A percentile compares a stretch with the other conserved stretches of the same genome.
phyloP scores from a whole-genome alignment of 805 yeast genomes.

The Yarrowia keelungensis region DNA sequence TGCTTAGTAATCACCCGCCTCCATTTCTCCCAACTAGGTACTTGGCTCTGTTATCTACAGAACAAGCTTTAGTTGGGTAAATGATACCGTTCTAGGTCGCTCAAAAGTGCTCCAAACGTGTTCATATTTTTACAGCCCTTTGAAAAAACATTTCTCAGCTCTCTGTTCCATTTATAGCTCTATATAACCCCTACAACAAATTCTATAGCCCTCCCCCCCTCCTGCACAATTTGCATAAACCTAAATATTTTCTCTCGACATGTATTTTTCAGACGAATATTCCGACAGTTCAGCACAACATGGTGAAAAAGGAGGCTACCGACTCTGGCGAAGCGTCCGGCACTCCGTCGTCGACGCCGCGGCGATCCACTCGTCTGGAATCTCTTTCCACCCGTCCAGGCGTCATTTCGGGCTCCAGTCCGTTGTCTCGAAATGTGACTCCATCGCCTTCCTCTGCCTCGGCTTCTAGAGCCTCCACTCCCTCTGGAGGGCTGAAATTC shows the following conservation, averaged over 20 bases:
- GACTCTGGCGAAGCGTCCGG: constrained; percentile 1
- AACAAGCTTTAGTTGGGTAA: background rate
- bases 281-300: constrained; percentile 9
- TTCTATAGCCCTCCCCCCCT: no score
- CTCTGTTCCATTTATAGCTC: no score
- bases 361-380: constrained; percentile 40
- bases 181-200: background rate
- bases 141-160: no score
- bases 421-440: constrained; percentile 25
- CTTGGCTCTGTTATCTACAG: background rate
- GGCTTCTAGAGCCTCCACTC: constrained; percentile 33
- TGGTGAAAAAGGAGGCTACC: constrained; percentile 27
- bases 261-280: no score
- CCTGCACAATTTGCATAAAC: constrained; percentile 14
- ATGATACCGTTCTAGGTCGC: background rate
- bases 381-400: constrained; percentile 40
- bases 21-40: background rate
- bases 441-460: constrained; percentile 11
- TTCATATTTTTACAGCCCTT: background rate
- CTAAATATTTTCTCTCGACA: constrained; percentile 25
- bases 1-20: background rate
- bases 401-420: constrained; percentile 32
- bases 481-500: constrained; percentile 57
- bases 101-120: background rate
- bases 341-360: constrained; percentile 13